These are phyloP conservation scores for Phytopythium oedochilum DNA, from an alignment of 352 stramenopile genomes.

Conservation along the genomic window DNA sequence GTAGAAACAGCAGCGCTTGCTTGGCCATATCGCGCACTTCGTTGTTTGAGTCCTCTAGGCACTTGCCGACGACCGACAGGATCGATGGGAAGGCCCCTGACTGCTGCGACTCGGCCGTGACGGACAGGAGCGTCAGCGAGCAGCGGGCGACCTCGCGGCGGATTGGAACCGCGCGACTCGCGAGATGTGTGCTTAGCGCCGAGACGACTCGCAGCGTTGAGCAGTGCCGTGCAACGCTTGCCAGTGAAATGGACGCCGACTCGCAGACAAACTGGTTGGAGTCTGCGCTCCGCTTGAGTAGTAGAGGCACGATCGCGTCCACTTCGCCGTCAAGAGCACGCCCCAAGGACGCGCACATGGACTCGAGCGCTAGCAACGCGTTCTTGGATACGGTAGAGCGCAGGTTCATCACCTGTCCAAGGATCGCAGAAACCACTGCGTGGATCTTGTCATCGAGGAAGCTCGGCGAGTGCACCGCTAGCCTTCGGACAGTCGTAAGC, in stretches of 20 bases:
- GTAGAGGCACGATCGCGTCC: conserved; percentile 46
- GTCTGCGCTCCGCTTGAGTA: conserved; percentile 64
- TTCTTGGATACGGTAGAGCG: conserved; percentile 76
- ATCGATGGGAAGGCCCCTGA: conserved; percentile 10
- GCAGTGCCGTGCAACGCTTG: conserved; percentile 51
- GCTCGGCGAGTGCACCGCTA: conserved; percentile 43
- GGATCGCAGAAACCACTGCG: conserved; percentile 34
- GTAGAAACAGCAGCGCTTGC: conserved; percentile 49
- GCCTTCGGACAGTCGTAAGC: conserved; percentile 47
- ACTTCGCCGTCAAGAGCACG: conserved; percentile 54
- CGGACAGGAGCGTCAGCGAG: conserved; percentile 44
- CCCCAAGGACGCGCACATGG: conserved; percentile 39
- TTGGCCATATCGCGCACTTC: conserved; percentile 69
- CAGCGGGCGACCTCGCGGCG: conserved; percentile 54
- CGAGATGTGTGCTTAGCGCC: conserved; percentile 33
- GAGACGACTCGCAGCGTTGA: conserved; percentile 39
- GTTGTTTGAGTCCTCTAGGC: conserved; percentile 72
- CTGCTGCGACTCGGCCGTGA: conserved; percentile 9
- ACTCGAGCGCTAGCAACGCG: conserved; percentile 62
- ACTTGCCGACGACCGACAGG: conserved; percentile 46
- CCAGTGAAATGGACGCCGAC: conserved; percentile 36
- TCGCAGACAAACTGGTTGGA: conserved; percentile 78
- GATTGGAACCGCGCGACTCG: conserved; percentile 44
- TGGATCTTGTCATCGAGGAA: conserved; percentile 48
- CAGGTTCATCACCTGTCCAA: conserved; percentile 63